phyloP scores from a whole-genome alignment of 2,329 filamentous ascomycete species.

The Sporothrix phasma region DNA sequence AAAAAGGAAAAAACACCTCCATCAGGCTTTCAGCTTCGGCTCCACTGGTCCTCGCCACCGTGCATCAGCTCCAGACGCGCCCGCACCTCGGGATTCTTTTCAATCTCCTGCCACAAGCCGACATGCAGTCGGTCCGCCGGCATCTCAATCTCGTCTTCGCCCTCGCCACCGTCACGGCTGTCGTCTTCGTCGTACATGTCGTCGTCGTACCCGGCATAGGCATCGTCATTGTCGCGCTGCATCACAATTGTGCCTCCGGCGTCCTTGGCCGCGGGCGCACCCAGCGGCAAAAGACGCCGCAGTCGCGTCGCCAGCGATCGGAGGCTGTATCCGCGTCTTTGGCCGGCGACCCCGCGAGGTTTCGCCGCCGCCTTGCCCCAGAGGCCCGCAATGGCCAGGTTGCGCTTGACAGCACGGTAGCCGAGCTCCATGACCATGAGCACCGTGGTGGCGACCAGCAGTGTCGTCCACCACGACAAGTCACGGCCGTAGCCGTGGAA shows the following conservation, averaged over 20 bases:
- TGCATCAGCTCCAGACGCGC: conserved; percentile 34
- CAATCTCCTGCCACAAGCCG: conserved; percentile 49
- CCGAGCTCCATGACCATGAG: conserved; percentile 54
- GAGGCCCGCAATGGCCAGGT: conserved; percentile 35
- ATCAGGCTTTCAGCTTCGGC: conserved; percentile 6
- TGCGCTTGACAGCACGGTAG: conserved; percentile 40
- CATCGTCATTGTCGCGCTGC: neutral
- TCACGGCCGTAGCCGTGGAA: conserved; percentile 55
- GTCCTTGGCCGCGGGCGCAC: conserved; percentile 4
- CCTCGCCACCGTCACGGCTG: conserved; percentile 13
- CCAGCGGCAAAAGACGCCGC: conserved; percentile 19
- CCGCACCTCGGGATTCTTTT: conserved; percentile 38
- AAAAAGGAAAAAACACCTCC: neutral
- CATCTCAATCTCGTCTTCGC: conserved; percentile 25
- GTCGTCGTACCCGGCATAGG: neutral
- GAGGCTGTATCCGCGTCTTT: neutral
- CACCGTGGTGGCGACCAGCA: conserved; percentile 51
- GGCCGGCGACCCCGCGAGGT: neutral
- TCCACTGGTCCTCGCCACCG: conserved; percentile 21
- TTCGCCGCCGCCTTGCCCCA: conserved; percentile 29
- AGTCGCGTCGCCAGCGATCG: neutral
- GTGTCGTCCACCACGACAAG: conserved; percentile 60
- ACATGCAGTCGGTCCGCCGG: conserved; percentile 38
- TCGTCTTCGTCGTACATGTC: conserved; percentile 11
- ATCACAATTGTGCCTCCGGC: conserved; percentile 1